Percentiles rank a stretch among this genome's conserved stretches.
Evolutionary conservation across 2,329 filamentous ascomycete species (phyloP).

Genomic region (Aureobasidium sp.): DNA sequence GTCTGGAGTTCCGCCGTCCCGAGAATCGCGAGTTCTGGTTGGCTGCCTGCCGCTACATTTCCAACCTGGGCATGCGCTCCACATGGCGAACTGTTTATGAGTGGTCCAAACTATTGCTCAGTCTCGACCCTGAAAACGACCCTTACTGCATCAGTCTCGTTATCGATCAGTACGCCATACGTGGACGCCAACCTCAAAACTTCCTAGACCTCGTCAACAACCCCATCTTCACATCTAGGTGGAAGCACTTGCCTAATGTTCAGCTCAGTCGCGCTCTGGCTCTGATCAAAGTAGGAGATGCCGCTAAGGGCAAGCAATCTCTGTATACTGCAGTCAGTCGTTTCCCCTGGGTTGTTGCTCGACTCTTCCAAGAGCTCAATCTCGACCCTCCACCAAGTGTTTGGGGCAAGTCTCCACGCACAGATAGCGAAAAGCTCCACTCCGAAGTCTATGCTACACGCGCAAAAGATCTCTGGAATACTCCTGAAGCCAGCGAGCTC

Average conservation of each 20-base stretch:
- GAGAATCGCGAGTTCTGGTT: constrained; percentile 94
- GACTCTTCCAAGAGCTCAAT: constrained; percentile 72
- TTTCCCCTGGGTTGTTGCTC: constrained; percentile 78
- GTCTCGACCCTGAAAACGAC: constrained; percentile 64
- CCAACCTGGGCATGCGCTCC: constrained; percentile 78
- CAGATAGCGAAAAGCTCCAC: constrained; percentile 60
- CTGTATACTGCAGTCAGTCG: constrained; percentile 61
- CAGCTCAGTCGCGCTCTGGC: constrained; percentile 72
- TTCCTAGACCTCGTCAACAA: constrained; percentile 62
- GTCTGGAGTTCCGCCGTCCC: constrained; percentile 70
- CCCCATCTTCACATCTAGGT: constrained; percentile 40
- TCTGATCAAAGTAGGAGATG: constrained; percentile 62
- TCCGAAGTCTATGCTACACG: constrained; percentile 68
- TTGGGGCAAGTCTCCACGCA: constrained; percentile 69
- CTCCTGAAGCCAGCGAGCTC: constrained; percentile 59
- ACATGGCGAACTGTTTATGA: constrained; percentile 90
- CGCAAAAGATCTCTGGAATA: constrained; percentile 81
- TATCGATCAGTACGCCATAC: constrained; percentile 77
- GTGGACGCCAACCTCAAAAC: constrained; percentile 68
- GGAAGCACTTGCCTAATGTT: constrained; percentile 59
- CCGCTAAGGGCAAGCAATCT: constrained; percentile 55
- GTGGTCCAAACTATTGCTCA: constrained; percentile 80
- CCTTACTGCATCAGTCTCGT: constrained; percentile 76
- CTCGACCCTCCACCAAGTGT: constrained; percentile 70
- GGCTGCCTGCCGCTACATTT: constrained; percentile 80